Evolutionary conservation across 2,329 filamentous ascomycete species (phyloP), one percentile per base, ranked within the genome.

Genomic region (Canariomyces notabilis): DNA sequence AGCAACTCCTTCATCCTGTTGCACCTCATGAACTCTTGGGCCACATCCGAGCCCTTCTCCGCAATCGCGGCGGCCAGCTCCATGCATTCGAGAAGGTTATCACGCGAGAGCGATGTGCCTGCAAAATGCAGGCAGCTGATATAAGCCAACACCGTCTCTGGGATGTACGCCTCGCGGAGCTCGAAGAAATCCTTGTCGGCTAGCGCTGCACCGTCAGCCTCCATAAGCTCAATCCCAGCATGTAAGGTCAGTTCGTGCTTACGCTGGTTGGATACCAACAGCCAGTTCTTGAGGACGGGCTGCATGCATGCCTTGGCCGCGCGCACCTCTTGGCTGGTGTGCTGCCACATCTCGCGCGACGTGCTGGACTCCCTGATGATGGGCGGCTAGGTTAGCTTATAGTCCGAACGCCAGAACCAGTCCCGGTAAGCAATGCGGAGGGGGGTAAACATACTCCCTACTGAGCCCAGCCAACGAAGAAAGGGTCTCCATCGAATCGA

Each of bases 91-190:
- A 93, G 75, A 15, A 95, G 74, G 54, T 85, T 79, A 48, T 91
- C 87, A 35, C 89, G 82, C 37, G 82, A 84, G 35, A 94, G 71
- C 39, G 80, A 76, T 37, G 81, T 82, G 3, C 88, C 89, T 0
- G 86, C 85, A 60, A 85, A 86, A 62, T 94, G 86, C 40, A 97
- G 71, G 1, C 86, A 83, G 58, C 79, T 83, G 61, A 93, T 80
- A 63, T 93, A 96, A 2, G 86, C 87, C 40, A 98, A 75, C 34
- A 95, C 73, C 15, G 87, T 78, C 63, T 96, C 89, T 2, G 93
- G 90, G 3, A 98, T 74, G 65, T 95, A 97, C 0, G 80, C 78
- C 44, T 81, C 77, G 54, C 89, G 82, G 42, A 97, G 79, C 19
- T 74, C 68, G 38, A 68, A 67, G 38, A 89, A 76, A 44, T 87